Evolutionary conservation across 1,284 basidiomycete species (phyloP).

Genomic region (Austropuccinia psidii): DNA sequence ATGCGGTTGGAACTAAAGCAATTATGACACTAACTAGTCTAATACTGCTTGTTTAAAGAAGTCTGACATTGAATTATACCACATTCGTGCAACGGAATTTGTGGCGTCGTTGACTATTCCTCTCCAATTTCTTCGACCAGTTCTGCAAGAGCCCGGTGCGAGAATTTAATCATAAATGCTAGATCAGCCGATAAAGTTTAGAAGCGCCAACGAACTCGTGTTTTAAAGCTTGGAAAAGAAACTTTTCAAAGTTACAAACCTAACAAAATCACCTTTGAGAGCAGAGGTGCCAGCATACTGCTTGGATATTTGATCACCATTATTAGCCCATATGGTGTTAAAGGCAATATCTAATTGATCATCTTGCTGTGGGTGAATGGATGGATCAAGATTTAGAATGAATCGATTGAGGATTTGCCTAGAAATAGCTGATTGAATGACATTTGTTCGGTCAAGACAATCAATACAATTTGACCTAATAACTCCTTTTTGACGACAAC

Average conservation of each 20-base stretch:
- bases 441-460: conserved; percentile 72
- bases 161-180: too few relatives aligned
- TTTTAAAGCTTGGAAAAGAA: not conserved
- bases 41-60: conserved; percentile 73
- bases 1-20: conserved; percentile 39
- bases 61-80: conserved; percentile 59
- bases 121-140: conserved; percentile 81
- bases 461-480: conserved; percentile 74
- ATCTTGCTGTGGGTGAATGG: not conserved
- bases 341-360: conserved; percentile 52
- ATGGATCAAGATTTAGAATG: conserved; percentile 1
- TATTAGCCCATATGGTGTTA: conserved; percentile 80
- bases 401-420: conserved; percentile 41
- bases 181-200: not conserved
- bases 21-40: conserved; percentile 41
- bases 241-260: conserved; percentile 49
- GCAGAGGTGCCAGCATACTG: conserved; percentile 85
- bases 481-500: conserved; percentile 37
- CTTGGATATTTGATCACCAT: conserved; percentile 77
- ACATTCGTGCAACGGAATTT: conserved; percentile 71
- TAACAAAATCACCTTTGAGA: conserved; percentile 92
- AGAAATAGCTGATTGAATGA: conserved; percentile 53
- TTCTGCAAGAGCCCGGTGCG: conserved; percentile 55
- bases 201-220: not conserved
- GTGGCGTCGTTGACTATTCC: conserved; percentile 89